Percentiles rank a stretch among this genome's conserved stretches.
Conservation (phyloP, 2,329 filamentous ascomycete genomes). For the Drechslerella coelobrocha region DNA sequence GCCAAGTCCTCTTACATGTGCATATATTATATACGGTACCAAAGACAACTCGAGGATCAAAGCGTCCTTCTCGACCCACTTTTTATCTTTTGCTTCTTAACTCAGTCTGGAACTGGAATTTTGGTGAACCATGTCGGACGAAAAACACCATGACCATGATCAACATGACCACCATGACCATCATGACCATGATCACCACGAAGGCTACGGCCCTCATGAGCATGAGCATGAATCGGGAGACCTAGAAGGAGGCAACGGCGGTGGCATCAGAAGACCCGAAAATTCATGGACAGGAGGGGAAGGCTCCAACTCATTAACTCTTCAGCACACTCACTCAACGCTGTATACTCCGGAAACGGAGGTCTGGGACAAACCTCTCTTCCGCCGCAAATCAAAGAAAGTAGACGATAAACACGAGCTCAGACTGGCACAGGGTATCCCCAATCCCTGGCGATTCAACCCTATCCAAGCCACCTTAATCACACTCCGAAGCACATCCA, state of each 20-base stretch:
- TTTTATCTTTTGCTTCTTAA: background rate
- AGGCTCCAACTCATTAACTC: background rate
- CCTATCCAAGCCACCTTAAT: constrained; percentile 29
- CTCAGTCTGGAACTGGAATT: constrained; percentile 2
- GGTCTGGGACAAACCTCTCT: background rate
- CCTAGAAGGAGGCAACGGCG: background rate
- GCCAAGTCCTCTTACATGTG: background rate
- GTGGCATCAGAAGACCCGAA: background rate
- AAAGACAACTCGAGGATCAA: constrained; percentile 1
- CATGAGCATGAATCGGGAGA: background rate
- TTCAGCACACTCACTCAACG: background rate
- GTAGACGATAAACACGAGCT: background rate
- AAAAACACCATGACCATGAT: background rate
- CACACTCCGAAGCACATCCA: constrained; percentile 27
- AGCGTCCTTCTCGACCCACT: background rate
- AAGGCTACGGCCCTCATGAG: background rate
- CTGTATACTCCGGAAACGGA: background rate
- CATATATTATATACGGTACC: background rate
- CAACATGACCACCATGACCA: background rate
- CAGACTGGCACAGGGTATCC: constrained; percentile 1
- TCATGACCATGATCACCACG: background rate
- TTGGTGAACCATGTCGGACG: background rate
- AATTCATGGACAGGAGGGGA: background rate
- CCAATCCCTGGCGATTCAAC: constrained; percentile 18
- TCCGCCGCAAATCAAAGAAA: constrained; percentile 1